phyloP scores from a whole-genome alignment of 345 rosid species.

The Eucalyptus erythrocorys region DNA sequence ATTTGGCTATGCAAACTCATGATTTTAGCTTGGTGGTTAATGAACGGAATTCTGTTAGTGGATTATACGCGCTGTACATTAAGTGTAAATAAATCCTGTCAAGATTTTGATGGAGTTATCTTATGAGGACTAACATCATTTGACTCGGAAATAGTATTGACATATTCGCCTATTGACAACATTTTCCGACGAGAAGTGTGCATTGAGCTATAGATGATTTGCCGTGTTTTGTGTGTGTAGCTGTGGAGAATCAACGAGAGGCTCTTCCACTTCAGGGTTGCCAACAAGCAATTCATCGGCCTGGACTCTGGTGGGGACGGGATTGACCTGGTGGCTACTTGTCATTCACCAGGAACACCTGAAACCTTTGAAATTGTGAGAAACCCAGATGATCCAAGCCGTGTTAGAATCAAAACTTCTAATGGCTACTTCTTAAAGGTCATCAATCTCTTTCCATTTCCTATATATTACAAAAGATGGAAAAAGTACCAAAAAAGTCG shows the following conservation, averaged over 20 bases:
- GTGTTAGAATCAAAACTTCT: slow-evolving; percentile 19
- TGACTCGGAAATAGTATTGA: background rate
- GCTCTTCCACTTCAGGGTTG: slow-evolving; percentile 30
- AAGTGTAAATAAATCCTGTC: no score
- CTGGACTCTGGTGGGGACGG: slow-evolving; percentile 12
- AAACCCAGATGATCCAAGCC: background rate
- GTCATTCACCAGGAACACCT: background rate
- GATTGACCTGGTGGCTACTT: slow-evolving; percentile 13
- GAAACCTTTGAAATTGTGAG: slow-evolving; percentile 37
- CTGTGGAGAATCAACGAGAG: slow-evolving; percentile 42
- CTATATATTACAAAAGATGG: background rate
- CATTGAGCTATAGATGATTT: background rate
- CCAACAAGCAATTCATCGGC: slow-evolving; percentile 32
- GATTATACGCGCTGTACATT: no score
- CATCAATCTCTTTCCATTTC: background rate
- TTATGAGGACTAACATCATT: no score
- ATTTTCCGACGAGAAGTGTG: no score
- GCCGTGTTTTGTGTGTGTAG: background rate
- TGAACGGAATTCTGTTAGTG: no score
- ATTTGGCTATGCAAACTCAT: no score
- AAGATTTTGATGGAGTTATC: no score
- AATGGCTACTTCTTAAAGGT: slow-evolving; percentile 37
- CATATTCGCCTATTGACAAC: no score
- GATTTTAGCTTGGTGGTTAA: no score
- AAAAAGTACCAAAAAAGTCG: no score